A percentile compares a stretch with the other conserved stretches of the same genome.
These are phyloP conservation scores for Candida andamanensis DNA, from an alignment of 805 yeast species.

Conservation along the genomic window DNA sequence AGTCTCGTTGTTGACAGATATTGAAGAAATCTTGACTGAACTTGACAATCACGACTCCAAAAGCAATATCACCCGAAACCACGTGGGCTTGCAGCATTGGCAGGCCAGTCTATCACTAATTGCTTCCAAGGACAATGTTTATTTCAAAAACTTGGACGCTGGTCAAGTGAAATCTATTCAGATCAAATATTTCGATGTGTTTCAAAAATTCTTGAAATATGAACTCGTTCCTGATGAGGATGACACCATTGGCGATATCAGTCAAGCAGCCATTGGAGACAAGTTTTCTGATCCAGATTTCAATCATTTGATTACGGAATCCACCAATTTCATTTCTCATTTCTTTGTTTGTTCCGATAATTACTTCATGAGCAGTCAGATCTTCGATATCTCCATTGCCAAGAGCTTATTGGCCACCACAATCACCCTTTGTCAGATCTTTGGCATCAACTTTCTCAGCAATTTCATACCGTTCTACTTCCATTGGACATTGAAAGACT, in stretches of 20 bases:
- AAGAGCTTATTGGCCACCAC: slow-evolving; percentile 17
- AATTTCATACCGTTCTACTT: slow-evolving; percentile 43
- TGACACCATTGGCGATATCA: slow-evolving; percentile 2
- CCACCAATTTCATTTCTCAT: slow-evolving; percentile 38
- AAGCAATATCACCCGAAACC: slow-evolving; percentile 36
- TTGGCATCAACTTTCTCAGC: slow-evolving; percentile 44
- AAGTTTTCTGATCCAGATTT: slow-evolving; percentile 33
- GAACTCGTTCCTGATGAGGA: slow-evolving; percentile 18
- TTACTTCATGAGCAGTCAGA: slow-evolving; percentile 21
- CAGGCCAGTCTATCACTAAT: slow-evolving; percentile 32
- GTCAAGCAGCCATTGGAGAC: slow-evolving; percentile 3
- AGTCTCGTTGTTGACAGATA: slow-evolving; percentile 25
- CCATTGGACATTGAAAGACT: slow-evolving; percentile 31
- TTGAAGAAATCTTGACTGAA: slow-evolving; percentile 24
- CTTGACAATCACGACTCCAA: slow-evolving; percentile 14
- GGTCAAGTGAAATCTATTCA: slow-evolving; percentile 31
- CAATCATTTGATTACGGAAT: slow-evolving; percentile 36
- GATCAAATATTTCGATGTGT: slow-evolving; percentile 33
- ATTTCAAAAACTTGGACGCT: slow-evolving; percentile 16
- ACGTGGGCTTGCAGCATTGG: slow-evolving; percentile 41
- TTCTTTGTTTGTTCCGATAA: slow-evolving; percentile 33
- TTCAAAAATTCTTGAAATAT: slow-evolving; percentile 29
- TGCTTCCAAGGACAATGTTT: slow-evolving; percentile 9
- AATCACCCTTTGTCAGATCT: slow-evolving; percentile 21
- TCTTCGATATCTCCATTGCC: slow-evolving; percentile 19